These are phyloP conservation scores for Parmelia sp. DNA, from an alignment of 495 filamentous ascomycete species.

Conservation along the genomic window DNA sequence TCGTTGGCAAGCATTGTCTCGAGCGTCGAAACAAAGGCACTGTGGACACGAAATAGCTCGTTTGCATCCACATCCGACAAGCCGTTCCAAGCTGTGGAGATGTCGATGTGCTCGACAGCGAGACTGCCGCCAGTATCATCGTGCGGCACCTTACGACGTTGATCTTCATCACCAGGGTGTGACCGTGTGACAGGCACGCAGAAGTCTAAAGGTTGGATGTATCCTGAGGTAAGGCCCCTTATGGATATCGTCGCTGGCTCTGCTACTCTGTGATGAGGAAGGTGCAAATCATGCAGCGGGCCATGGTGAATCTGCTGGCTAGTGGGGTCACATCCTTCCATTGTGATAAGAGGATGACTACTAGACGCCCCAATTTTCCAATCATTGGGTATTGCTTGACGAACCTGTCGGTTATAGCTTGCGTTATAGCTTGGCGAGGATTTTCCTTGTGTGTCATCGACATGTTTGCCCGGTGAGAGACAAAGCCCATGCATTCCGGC, in stretches of 20 bases:
- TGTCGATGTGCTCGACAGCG: constrained; percentile 20
- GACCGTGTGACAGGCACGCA: constrained; percentile 16
- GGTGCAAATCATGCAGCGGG: no score
- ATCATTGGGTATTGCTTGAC: neutral
- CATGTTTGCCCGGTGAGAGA: neutral
- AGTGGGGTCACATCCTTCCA: neutral
- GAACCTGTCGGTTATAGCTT: constrained; percentile 5
- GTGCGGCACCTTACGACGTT: constrained; percentile 3
- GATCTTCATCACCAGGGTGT: constrained; percentile 8
- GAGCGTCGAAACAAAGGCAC: constrained; percentile 16
- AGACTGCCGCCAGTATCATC: neutral
- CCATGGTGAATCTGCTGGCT: neutral
- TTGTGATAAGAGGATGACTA: neutral
- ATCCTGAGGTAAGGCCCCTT: constrained; percentile 7
- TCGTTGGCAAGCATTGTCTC: constrained; percentile 20
- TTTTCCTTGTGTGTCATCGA: constrained; percentile 4
- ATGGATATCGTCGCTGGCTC: constrained; percentile 11
- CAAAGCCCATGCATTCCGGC: neutral
- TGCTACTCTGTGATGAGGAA: neutral
- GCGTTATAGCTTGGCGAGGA: constrained; percentile 4
- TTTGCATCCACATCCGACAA: constrained; percentile 17
- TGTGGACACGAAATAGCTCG: constrained; percentile 21
- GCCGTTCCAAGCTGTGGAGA: constrained; percentile 25
- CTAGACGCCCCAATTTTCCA: neutral
- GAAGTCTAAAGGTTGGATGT: constrained; percentile 15